Evolutionary conservation across 495 filamentous ascomycete genomes (phyloP).

Genomic region (Aspergillus homomorphus): DNA sequence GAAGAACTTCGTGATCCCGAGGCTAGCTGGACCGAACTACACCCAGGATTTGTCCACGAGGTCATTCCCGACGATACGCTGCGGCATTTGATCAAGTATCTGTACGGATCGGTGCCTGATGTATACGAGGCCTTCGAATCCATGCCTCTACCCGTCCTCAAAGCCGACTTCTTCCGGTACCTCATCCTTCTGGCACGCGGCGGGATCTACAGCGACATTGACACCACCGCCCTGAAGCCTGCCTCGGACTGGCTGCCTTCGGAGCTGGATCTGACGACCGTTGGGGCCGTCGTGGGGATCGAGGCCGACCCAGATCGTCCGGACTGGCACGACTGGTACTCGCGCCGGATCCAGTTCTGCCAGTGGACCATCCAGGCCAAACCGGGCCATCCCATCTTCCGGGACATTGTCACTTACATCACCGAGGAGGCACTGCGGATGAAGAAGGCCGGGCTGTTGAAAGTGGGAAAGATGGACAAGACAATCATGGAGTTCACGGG

Average conservation of each 20-base stretch:
- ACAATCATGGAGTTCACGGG: slow-evolving; percentile 95
- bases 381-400: slow-evolving; percentile 86
- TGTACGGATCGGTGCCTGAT: slow-evolving; percentile 85
- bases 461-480: slow-evolving; percentile 62
- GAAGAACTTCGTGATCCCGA: slow-evolving; percentile 74
- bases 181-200: slow-evolving; percentile 89
- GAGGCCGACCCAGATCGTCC: slow-evolving; percentile 91
- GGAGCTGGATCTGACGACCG: slow-evolving; percentile 66
- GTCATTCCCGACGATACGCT: slow-evolving; percentile 91
- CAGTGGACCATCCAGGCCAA: slow-evolving; percentile 99
- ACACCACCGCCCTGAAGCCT: slow-evolving; percentile 79
- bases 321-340: slow-evolving; percentile 96
- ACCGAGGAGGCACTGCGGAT: slow-evolving; percentile 75
- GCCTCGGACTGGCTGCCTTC: slow-evolving; percentile 85
- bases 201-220: slow-evolving; percentile 96
- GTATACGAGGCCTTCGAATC: slow-evolving; percentile 89
- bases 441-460: slow-evolving; percentile 67
- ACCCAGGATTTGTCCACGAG: slow-evolving; percentile 92
- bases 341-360: slow-evolving; percentile 93
- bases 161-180: slow-evolving; percentile 98
- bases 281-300: slow-evolving; percentile 89
- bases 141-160: slow-evolving; percentile 82
- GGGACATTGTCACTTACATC: slow-evolving; percentile 82
- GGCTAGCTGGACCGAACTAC: slow-evolving; percentile 85
- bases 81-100: slow-evolving; percentile 72